A percentile compares a stretch with the other conserved stretches of the same genome.
phyloP scores from a whole-genome alignment of 2,329 filamentous ascomycete genomes.

The Thielaviopsis ethacetica region DNA sequence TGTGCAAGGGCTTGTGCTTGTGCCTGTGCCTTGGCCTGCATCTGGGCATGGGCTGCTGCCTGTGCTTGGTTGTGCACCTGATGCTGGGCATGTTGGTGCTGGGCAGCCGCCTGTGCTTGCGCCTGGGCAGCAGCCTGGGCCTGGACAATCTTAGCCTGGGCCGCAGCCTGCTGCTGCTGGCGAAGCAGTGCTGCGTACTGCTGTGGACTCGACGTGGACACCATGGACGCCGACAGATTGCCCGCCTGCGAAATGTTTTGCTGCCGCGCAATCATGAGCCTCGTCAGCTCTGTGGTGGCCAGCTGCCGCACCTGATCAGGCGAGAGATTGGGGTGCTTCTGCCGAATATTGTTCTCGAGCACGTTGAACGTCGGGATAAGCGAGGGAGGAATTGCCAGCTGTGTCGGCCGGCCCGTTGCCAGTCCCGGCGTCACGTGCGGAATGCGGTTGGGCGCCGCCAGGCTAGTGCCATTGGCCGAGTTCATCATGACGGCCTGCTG shows the following conservation, averaged over 20 bases:
- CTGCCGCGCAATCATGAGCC: conserved; percentile 30
- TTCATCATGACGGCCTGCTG: conserved; percentile 6
- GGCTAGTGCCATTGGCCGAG: conserved; percentile 6
- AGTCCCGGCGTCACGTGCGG: not conserved
- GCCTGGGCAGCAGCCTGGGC: conserved; percentile 16
- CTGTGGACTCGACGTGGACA: conserved; percentile 35
- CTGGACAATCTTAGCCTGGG: conserved; percentile 17
- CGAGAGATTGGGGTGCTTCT: conserved; percentile 33
- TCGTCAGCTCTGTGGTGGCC: conserved; percentile 33
- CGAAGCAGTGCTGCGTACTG: conserved; percentile 43
- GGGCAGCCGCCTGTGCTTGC: conserved; percentile 2
- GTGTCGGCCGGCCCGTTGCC: conserved; percentile 14
- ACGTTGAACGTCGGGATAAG: conserved; percentile 21
- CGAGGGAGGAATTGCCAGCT: conserved; percentile 5
- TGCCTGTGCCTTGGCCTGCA: no score
- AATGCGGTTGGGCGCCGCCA: conserved; percentile 9
- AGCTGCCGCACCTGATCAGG: conserved; percentile 33
- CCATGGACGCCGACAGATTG: conserved; percentile 31
- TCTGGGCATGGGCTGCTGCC: conserved; percentile 13
- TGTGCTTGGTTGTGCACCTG: conserved; percentile 14
- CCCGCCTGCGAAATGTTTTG: conserved; percentile 28
- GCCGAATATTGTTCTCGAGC: conserved; percentile 34
- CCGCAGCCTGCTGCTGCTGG: conserved; percentile 28
- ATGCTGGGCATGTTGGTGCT: conserved; percentile 16
- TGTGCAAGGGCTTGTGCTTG: no score